phyloP scores from a whole-genome alignment of 495 filamentous ascomycete species.

The Xanthoparmelia taractica region DNA sequence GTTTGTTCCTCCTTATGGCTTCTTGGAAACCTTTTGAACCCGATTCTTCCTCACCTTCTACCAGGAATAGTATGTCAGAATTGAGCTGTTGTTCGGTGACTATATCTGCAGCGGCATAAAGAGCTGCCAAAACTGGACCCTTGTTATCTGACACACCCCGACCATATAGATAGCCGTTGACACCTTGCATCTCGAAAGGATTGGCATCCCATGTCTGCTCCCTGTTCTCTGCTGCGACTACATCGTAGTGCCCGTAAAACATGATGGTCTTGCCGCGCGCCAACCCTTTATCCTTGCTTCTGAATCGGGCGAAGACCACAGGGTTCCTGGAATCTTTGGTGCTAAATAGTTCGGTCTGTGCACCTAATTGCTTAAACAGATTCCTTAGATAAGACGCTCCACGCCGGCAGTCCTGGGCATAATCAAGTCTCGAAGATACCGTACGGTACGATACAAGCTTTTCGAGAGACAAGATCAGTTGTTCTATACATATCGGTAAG shows the following conservation, averaged over 20 bases:
- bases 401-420: constrained; percentile 81
- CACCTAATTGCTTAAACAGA: constrained; percentile 84
- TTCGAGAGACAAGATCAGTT: constrained; percentile 72
- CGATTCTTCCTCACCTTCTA: constrained; percentile 95
- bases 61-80: constrained; percentile 83
- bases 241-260: constrained; percentile 98
- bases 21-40: constrained; percentile 83
- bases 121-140: constrained; percentile 82
- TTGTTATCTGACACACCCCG: constrained; percentile 96
- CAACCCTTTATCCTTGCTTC: constrained; percentile 51
- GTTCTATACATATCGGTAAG: constrained; percentile 40
- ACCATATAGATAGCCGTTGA: constrained; percentile 93
- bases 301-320: constrained; percentile 81
- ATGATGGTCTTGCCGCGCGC: constrained; percentile 71
- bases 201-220: constrained; percentile 72
- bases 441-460: constrained; percentile 88
- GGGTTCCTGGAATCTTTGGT: constrained; percentile 73
- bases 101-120: constrained; percentile 87
- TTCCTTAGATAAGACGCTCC: constrained; percentile 84
- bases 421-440: constrained; percentile 74
- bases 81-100: constrained; percentile 67
- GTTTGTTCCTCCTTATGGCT: constrained; percentile 66
- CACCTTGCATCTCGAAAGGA: constrained; percentile 76
- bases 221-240: constrained; percentile 84
- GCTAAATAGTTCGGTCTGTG: constrained; percentile 74